These are phyloP conservation scores for Castanopsis chinensis DNA, from an alignment of 306 rosid genomes.

Conservation along the genomic window DNA sequence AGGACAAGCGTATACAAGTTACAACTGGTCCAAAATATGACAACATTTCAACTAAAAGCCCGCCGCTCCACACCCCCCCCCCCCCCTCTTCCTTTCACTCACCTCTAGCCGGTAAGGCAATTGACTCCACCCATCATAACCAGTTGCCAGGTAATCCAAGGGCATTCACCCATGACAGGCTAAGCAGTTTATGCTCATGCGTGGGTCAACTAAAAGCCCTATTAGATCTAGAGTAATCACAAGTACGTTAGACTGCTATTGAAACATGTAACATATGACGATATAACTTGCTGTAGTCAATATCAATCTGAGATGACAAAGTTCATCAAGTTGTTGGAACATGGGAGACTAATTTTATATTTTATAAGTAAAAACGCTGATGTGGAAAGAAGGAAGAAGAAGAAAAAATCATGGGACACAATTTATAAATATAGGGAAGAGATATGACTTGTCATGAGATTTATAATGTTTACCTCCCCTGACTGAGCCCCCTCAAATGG, in stretches of 20 bases:
- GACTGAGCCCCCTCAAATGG: conserved; percentile 81
- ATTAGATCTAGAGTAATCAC: conserved; percentile 1
- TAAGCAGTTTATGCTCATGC: too few relatives aligned
- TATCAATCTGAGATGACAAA: background rate
- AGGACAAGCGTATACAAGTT: background rate
- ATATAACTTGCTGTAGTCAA: background rate
- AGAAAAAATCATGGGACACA: background rate
- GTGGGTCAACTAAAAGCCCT: background rate
- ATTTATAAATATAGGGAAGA: background rate
- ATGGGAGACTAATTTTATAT: background rate
- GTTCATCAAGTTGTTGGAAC: background rate
- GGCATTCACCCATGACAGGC: too few relatives aligned
- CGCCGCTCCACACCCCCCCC: too few relatives aligned
- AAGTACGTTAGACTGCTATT: background rate
- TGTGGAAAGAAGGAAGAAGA: background rate
- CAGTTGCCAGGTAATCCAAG: too few relatives aligned
- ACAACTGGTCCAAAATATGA: background rate
- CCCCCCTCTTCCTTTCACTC: too few relatives aligned
- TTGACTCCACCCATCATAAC: too few relatives aligned
- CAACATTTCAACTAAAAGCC: background rate
- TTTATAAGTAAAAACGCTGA: background rate
- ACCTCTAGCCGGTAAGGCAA: too few relatives aligned
- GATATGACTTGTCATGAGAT: background rate
- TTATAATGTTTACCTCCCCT: conserved; percentile 67
- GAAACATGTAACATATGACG: conserved; percentile 8